A percentile compares a stretch with the other conserved stretches of the same genome.
Evolutionary conservation across 1,139 yeast species (phyloP).

Genomic region (Diutina sp.): DNA sequence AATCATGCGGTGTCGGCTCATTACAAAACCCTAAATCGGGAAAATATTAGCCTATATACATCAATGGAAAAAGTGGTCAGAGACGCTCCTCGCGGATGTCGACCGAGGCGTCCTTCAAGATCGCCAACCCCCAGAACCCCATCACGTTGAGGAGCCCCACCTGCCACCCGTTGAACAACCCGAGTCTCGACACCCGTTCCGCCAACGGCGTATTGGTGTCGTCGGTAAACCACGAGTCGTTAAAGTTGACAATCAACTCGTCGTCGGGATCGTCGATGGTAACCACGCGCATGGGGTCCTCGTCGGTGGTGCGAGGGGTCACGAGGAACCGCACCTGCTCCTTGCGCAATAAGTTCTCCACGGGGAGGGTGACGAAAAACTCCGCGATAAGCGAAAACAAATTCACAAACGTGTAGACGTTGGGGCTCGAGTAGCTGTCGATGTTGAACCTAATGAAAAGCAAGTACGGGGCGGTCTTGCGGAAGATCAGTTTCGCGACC

Average conservation of each 20-base stretch:
- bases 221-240: slow-evolving; percentile 6
- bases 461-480: slow-evolving; percentile 62
- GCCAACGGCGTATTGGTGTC: slow-evolving; percentile 5
- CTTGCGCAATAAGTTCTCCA: slow-evolving; percentile 75
- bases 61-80: neutral
- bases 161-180: slow-evolving; percentile 84
- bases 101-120: slow-evolving; percentile 36
- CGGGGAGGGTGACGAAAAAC: slow-evolving; percentile 66
- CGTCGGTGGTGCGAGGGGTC: slow-evolving; percentile 16
- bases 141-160: slow-evolving; percentile 67
- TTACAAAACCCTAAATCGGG: neutral
- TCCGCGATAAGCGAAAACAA: slow-evolving; percentile 51
- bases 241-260: slow-evolving; percentile 38
- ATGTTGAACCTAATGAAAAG: slow-evolving; percentile 54
- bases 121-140: slow-evolving; percentile 75
- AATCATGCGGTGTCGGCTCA: neutral
- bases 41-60: neutral
- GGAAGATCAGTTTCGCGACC: slow-evolving; percentile 46
- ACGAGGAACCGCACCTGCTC: slow-evolving; percentile 64
- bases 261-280: slow-evolving; percentile 27
- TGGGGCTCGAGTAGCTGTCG: slow-evolving; percentile 57
- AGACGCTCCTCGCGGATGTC: slow-evolving; percentile 8
- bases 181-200: slow-evolving; percentile 14
- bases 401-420: slow-evolving; percentile 38
- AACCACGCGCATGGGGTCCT: slow-evolving; percentile 22